Evolutionary conservation across 768 basidiomycete genomes (phyloP).

Genomic region (Pleurotus giganteus): DNA sequence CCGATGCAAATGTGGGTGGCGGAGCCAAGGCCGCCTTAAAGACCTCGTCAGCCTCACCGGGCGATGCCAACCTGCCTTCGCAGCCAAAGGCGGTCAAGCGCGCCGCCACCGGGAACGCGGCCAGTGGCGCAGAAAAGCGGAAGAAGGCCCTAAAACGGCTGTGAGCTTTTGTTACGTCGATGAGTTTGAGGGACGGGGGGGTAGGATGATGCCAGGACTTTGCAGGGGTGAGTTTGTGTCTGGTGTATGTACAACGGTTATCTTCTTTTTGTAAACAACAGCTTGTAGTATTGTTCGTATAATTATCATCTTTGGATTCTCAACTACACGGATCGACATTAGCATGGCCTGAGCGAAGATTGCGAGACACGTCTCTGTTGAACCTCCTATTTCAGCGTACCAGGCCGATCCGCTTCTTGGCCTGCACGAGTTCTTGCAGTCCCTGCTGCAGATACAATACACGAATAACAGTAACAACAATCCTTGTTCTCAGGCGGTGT

Average conservation of each 20-base stretch:
- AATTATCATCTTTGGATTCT: background rate
- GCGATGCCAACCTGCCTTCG: conserved; percentile 29
- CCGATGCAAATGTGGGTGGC: conserved; percentile 64
- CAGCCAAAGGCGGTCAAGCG: conserved; percentile 69
- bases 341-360: too few species aligned
- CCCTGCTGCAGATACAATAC: too few species aligned
- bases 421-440: too few species aligned
- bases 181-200: background rate
- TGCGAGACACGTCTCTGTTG: too few species aligned
- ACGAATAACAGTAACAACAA: too few species aligned
- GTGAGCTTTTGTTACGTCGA: conserved; percentile 26
- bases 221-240: background rate
- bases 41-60: conserved; percentile 27
- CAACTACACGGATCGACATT: too few species aligned
- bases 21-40: conserved; percentile 30
- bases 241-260: conserved; percentile 1
- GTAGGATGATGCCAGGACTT: background rate
- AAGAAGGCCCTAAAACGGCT: conserved; percentile 87
- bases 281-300: conserved; percentile 3
- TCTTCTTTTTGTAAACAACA: background rate
- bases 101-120: conserved; percentile 49
- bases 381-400: too few species aligned
- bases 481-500: conserved; percentile 15
- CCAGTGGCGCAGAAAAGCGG: conserved; percentile 71
- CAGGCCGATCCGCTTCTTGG: too few species aligned